Evolutionary conservation across 768 basidiomycete species (phyloP), one percentile per base, ranked within the genome.

Genomic region (Mycena venus): DNA sequence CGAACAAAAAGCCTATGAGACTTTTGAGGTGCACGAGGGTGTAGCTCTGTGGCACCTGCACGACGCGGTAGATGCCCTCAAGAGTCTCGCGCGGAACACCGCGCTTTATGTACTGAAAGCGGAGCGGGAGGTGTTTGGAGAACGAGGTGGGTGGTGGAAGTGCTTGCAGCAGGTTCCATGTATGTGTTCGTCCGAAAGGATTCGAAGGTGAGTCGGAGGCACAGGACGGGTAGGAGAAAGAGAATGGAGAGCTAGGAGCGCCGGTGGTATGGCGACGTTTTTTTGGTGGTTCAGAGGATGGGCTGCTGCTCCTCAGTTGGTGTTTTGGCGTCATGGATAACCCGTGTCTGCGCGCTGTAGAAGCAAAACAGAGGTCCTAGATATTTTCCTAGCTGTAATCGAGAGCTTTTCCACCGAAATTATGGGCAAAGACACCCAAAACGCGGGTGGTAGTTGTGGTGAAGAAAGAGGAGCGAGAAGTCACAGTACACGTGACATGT

Each of bases 161-260:
- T 0, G 82, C 79, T 27, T 85, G 86, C 9, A 83, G 78, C 4
- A 87, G 76, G 17, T 85, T 80, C 23, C 85, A 83, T 17, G 85
- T 84, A 21, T 88, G 86, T 58, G 89, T 90, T 55, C 91, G 84
- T 19, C 92, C 91, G 72, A 94, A 91, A 0, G 93, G 93, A 76
- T 94, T 94, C 4, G 91, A 88, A 0, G 93, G 93, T 0, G 93
- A 93, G 83, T 94, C 93, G 8, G 85, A 89, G 5, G 93, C 91
- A 79, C 82, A 77, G 62, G 84, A 56, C 5, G 70, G 47, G 60
- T 42, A 36, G 15, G 44, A 61, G 23, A 58, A 68, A 29, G 64
- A 31, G 21, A 69, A 69, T 32, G 68, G 40, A 11, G 73, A 63
- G 51, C 68, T 74, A 14, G 62, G 62, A 8, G 11, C 38, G 4